Evolutionary conservation across 495 filamentous ascomycete genomes (phyloP).

Genomic region (Parathielavia hyrcaniae): DNA sequence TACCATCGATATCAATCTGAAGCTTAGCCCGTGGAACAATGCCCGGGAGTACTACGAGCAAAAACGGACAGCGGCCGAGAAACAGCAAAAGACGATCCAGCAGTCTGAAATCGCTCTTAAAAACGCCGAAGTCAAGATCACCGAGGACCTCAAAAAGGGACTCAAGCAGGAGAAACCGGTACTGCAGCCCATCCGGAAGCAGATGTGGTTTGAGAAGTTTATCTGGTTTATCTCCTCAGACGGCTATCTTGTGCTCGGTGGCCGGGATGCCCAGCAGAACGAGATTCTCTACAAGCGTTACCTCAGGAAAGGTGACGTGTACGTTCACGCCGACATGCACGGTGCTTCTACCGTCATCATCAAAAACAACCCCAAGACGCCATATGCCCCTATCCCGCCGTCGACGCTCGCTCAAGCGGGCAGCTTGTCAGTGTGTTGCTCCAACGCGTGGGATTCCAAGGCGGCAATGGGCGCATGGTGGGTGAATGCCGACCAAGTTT

Average conservation of each 20-base stretch:
- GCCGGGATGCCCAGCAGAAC: slow-evolving; percentile 82
- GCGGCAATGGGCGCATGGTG: slow-evolving; percentile 93
- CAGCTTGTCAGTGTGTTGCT: slow-evolving; percentile 72
- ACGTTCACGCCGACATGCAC: slow-evolving; percentile 82
- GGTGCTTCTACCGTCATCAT: slow-evolving; percentile 78
- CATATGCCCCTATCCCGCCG: slow-evolving; percentile 81
- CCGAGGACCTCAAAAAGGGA: slow-evolving; percentile 72
- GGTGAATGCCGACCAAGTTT: slow-evolving; percentile 80
- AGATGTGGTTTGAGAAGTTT: slow-evolving; percentile 96
- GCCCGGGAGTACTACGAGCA: slow-evolving; percentile 88
- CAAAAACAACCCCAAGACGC: slow-evolving; percentile 68
- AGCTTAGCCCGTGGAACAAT: slow-evolving; percentile 76
- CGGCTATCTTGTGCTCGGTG: slow-evolving; percentile 84
- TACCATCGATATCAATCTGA: slow-evolving; percentile 77
- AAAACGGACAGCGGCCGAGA: slow-evolving; percentile 72
- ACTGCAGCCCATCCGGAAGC: slow-evolving; percentile 71
- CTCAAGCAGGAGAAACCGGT: slow-evolving; percentile 90
- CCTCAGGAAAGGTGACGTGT: slow-evolving; percentile 81
- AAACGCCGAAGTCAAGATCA: slow-evolving; percentile 81
- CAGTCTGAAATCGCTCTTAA: slow-evolving; percentile 82
- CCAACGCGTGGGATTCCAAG: slow-evolving; percentile 90
- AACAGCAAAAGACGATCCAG: slow-evolving; percentile 76
- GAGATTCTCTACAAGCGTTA: slow-evolving; percentile 83
- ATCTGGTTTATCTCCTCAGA: slow-evolving; percentile 92
- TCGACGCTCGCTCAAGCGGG: slow-evolving; percentile 89